Base-by-base conservation (phyloP, 805 yeast species). In the Kodamaea leandrae region DNA sequence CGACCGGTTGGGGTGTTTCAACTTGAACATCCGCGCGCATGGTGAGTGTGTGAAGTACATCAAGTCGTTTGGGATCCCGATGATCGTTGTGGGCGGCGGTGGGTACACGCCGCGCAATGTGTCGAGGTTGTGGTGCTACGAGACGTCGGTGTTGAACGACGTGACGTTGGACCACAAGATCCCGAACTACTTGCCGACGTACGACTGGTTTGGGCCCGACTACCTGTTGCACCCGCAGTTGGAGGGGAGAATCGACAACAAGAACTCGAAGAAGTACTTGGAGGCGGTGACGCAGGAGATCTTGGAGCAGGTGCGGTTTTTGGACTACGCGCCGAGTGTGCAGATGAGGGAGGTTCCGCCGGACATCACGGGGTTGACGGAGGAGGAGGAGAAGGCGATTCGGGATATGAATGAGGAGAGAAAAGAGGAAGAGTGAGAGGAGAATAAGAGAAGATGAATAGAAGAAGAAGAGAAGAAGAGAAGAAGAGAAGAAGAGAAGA, bases 91-190 rank as follows among this genome's bases (percentile, higher is more conserved):
- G 9, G 99, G 99, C 16, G 99, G 99, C 39, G 99, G 99, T 45
- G 99, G 99, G 14, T 91, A 91, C 63, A 93, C 99, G 2, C 96
- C 96, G 58, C 75, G 97, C 55, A 91, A 91, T 57, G 99, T 91
- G 10, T 83, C 95, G 28, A 73, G 98, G 51, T 75, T 95, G 23
- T 91, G 99, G 99, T 84, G 96, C 53, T 89, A 84, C 61, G 99
- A 91, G 63, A 91, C 98, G 1, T 82, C 90, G 27, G 71, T 86
- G 18, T 66, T 86, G 52, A 85, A 82, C 41, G 86, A 85, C 54
- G 83, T 58, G 46, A 72, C 61, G 53, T 49, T 69, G 10, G 72
- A 69, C 37, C 62, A 60, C 37, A 67, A 61, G 42, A 63, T 69
- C 41, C 96, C 96, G 0, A 76, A 76, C 25, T 72, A 70, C 25